Percentiles rank a stretch among this genome's conserved stretches.
These are phyloP conservation scores for Biscogniauxia sp. DNA, from an alignment of 2,329 filamentous ascomycete species.

Conservation along the genomic window DNA sequence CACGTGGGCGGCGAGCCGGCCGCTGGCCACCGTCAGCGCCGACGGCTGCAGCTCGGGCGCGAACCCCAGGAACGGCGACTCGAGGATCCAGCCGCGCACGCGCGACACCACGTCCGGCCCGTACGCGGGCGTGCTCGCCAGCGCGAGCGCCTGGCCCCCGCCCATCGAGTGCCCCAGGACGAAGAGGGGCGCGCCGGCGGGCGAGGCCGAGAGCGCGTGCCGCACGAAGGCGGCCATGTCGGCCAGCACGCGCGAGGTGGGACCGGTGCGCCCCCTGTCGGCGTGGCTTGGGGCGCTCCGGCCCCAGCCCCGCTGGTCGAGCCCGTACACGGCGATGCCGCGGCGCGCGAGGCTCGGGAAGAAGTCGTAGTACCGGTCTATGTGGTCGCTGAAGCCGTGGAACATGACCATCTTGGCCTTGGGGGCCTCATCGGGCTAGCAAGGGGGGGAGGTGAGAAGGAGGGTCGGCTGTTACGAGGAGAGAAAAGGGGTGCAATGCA, in stretches of 20 bases:
- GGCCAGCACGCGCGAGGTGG: constrained; percentile 67
- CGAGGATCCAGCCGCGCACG: constrained; percentile 71
- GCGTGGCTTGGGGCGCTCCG: constrained; percentile 60
- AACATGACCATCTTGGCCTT: constrained; percentile 77
- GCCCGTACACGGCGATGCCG: constrained; percentile 73
- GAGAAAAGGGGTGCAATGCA: too few species aligned
- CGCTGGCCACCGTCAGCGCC: constrained; percentile 60
- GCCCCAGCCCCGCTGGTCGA: constrained; percentile 91
- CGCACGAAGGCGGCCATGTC: constrained; percentile 78
- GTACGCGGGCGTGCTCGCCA: constrained; percentile 51
- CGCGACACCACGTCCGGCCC: constrained; percentile 50
- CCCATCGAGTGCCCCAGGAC: constrained; percentile 92
- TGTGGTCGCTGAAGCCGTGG: constrained; percentile 88
- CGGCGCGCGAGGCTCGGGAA: constrained; percentile 67
- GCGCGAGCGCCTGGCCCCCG: constrained; percentile 70
- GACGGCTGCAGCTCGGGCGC: constrained; percentile 63
- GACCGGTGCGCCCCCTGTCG: constrained; percentile 70
- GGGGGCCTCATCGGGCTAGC: constrained; percentile 52
- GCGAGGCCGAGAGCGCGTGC: constrained; percentile 46
- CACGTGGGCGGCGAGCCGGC: constrained; percentile 65
- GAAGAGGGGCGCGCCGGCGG: constrained; percentile 62
- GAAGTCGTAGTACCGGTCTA: constrained; percentile 72
- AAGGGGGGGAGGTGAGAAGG: too few species aligned
- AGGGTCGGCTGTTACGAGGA: background rate
- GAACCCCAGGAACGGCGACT: constrained; percentile 77